Evolutionary conservation across 2,329 filamentous ascomycete genomes (phyloP), one percentile per base, ranked within the genome.

Genomic region (Arthrinium phaeospermum): DNA sequence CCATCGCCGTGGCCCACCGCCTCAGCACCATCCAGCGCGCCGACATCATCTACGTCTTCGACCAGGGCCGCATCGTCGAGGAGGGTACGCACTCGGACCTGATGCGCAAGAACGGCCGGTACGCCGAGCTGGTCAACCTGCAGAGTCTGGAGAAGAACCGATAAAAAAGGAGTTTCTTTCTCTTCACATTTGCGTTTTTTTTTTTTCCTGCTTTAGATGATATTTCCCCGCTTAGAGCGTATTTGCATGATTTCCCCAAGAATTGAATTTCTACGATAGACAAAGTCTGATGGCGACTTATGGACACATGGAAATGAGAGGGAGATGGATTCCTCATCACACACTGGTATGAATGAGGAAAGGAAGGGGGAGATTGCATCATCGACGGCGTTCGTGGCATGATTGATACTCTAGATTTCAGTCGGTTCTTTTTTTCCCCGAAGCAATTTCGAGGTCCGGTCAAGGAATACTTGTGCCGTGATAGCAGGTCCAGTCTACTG

Each of bases 1-100:
- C 96, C 0, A 96, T 99, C 74, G 95, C 96, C 0, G 96, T 99
- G 0, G 96, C 96, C 3, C 96, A 99, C 83, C 88, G 96, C 34
- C 85, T 99, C 7, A 94, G 91, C 79, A 98, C 96, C 0, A 98
- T 98, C 73, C 95, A 98, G 80, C 95, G 96, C 80, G 96, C 96
- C 0, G 96, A 98, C 80, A 85, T 96, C 68, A 98, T 98, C 77
- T 98, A 97, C 76, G 96, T 98, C n/a, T 96, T 98, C 80, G 95
- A 98, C 81, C 91, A 94, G 77, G 96, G 96, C 10, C 89, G 90
- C 73, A 90, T 98, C 61, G 93, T 97, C 1, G 96, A 98, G 85
- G 89, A 90, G 76, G 96, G 96, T 6, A 94, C 91, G 12, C 96
- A 98, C 80, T 78, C 84, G 0, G 93, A 94, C 79, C 80, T 96